Evolutionary conservation across 2,329 filamentous ascomycete genomes (phyloP), one percentile per base, ranked within the genome.

Genomic region (Sclerotinia spermophila): DNA sequence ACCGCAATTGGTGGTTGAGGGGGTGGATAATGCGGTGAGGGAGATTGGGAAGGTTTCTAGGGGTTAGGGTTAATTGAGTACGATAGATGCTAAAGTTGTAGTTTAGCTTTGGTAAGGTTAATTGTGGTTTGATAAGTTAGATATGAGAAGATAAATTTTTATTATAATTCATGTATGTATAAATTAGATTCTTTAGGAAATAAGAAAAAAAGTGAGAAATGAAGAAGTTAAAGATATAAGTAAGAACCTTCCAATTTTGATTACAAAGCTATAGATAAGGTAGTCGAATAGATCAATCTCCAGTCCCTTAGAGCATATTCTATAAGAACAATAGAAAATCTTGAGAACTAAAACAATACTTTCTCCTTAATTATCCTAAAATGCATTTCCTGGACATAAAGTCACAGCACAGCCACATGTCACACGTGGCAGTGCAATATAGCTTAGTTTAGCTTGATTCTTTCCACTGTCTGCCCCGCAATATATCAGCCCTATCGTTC

Each of bases 21-120:
- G 85, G 10, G 82, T 92, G 40, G 86, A 88, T 70, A 83, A 89
- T 72, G 87, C 89, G 3, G 81, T 89, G 0, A 78, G 79, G 21
- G 77, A 76, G 24, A 82, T 82, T 71, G 60, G 60, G 64, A 71
- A 72, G n/a, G 76, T 73, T 58, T 77, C 82, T 19, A 74, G 78
- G 68, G 75, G 76, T 59, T 27, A 17, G 7, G 17, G 2, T 17
- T 7, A 11, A 30, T 30, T 1, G 13, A 7, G 3, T 8, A 2
- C n/a, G n/a, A n/a, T n/a, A n/a, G 6, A 40, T 40, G 21, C 72
- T 40, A 24, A 19, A 17, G 56, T 13, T 59, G 13, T 53, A 53
- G n/a, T n/a, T 53, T 27, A 27, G 17, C 0, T 7, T 7, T 53
- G 5, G 13, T 53, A 2, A n/a, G n/a, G n/a, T n/a, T n/a, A n/a